Evolutionary conservation across 2,329 filamentous ascomycete genomes (phyloP), one percentile per base, ranked within the genome.

Genomic region (Colletotrichum cordylinicola): DNA sequence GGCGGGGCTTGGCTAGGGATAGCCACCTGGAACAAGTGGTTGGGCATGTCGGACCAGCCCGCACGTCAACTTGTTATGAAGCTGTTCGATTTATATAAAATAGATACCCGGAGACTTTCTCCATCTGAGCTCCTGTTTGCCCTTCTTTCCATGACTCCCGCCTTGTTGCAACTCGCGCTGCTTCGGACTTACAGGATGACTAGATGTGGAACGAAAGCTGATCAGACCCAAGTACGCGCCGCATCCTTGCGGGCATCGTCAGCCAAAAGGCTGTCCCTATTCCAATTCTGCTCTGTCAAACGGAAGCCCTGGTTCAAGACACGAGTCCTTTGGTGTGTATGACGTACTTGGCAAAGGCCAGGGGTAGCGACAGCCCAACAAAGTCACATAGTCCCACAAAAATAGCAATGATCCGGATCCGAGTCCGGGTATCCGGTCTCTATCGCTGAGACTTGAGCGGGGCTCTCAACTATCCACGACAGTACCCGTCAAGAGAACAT

Each of bases 101-200:
- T 27, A 29, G 74, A 69, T 70, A 68, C 66, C 72, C 58, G 58
- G 67, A 70, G 67, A 62, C 8, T 35, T 35, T 72, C 35, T 71
- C 55, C 65, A 29, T 21, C 15, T 52, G 37, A 27, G n/a, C 15
- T 64, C 4, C 29, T 39, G 35, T 21, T 16, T n/a, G 12, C 21
- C 18, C 16, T 21, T 2, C 2, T 3, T 56, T n/a, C 6, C 4
- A 21, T n/a, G 24, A 16, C 9, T 1, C 39, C 18, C 1, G 27
- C 3, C 39, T 48, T 3, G 18, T n/a, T 48, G 39, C 18, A 43
- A 1, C 2, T 1, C 37, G 8, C 2, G 2, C 0, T 2, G 37
- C 0, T 18, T 3, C 4, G 3, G n/a, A 1, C 2, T 12, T 18
- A n/a, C 2, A 0, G 16, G 18, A 43, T 10, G 39, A 48, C 8